Evolutionary conservation across 805 yeast species (phyloP), one percentile per base, ranked within the genome.

Genomic region (Naumovozyma baii): DNA sequence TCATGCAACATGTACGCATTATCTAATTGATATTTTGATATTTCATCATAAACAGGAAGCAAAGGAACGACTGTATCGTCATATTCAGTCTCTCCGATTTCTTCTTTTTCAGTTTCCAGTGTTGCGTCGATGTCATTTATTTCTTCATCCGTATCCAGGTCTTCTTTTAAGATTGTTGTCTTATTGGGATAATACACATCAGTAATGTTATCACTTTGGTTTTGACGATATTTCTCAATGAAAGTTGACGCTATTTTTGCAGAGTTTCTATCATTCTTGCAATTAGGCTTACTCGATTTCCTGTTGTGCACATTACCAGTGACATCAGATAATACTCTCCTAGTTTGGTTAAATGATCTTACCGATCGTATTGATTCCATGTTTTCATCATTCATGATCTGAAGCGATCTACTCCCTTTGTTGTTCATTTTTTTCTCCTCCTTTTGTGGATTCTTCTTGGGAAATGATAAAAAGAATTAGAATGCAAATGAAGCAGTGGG

Each of bases 11-110:
- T 60, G 54, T 69, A 69, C 18, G 75, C 72, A 7, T 52, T 41
- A 42, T 66, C 66, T 38, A 78, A 61, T 50, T 77, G 78, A 15
- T 57, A 57, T 45, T 70, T 71, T 15, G 76, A 72, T 12, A 62
- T 55, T 14, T 61, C 55, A 39, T 67, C 68, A 72, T 80, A 67
- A 33, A 61, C 61, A 3, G 85, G 83, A 45, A 72, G 72, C 72
- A 79, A 64, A 2, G 84, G 78, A 22, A 31, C 2, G 10, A 9
- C 8, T 14, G 5, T n/a, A 14, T 37, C 22, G 12, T 10, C 18
- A 17, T 30, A 17, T 13, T 30, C 34, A 14, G 13, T 13, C 2
- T 30, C 17, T 17, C 19, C 18, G 22, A 22, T 30, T 15, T n/a
- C 31, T 3, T 28, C 32, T 10, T 22, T 22, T 22, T 22, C 26